Evolutionary conservation across 2,329 filamentous ascomycete genomes (phyloP).

Genomic region (Allantophomopsis lycopodina): DNA sequence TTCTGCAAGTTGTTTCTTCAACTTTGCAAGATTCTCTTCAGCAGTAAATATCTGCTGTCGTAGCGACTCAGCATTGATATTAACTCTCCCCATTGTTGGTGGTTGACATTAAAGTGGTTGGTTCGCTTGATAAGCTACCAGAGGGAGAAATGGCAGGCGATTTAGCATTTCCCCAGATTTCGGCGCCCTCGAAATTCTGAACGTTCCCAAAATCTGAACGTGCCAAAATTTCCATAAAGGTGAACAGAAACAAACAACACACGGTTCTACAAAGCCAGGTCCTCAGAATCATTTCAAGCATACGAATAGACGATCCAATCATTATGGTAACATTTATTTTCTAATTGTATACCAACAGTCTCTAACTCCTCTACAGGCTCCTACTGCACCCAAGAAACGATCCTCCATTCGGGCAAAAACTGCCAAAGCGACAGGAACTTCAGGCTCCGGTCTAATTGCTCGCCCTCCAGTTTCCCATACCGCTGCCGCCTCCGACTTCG

Average conservation of each 20-base stretch:
- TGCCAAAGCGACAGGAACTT: slow-evolving; percentile 22
- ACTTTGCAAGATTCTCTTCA: slow-evolving; percentile 30
- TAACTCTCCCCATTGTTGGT: slow-evolving; percentile 21
- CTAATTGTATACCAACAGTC: neutral
- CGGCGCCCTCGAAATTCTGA: too few species aligned
- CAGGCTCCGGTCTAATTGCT: slow-evolving; percentile 24
- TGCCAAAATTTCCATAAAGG: too few species aligned
- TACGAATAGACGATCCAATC: neutral
- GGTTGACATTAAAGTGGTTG: slow-evolving; percentile 1
- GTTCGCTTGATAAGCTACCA: slow-evolving; percentile 1
- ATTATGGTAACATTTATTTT: neutral
- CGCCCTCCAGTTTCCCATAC: slow-evolving; percentile 20
- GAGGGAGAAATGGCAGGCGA: neutral
- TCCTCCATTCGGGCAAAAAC: slow-evolving; percentile 41
- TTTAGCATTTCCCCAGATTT: slow-evolving; percentile 1
- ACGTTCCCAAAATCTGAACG: too few species aligned
- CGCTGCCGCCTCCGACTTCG: slow-evolving; percentile 28
- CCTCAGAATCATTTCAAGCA: too few species aligned
- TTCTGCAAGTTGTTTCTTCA: slow-evolving; percentile 29
- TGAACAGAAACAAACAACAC: too few species aligned
- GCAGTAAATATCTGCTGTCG: slow-evolving; percentile 29
- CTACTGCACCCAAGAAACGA: slow-evolving; percentile 34
- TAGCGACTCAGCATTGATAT: slow-evolving; percentile 22
- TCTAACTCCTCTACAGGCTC: slow-evolving; percentile 19
- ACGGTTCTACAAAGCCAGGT: too few species aligned